Conservation (phyloP, 2,329 filamentous ascomycete genomes). For the Fusarium transvaalense region DNA sequence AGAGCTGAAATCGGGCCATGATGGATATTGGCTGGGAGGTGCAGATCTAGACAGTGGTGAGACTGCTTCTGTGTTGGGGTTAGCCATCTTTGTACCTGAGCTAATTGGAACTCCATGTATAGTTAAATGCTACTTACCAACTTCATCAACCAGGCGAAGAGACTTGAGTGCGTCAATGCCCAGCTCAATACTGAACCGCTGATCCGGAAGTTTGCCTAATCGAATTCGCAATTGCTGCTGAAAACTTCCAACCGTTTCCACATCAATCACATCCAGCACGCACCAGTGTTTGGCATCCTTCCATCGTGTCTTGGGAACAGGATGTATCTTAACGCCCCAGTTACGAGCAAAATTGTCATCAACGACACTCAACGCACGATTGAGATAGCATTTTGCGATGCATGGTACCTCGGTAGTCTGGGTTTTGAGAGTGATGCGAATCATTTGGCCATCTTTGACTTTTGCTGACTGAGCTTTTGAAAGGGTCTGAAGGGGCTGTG, state of each 20-base stretch:
- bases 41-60: conserved; percentile 24
- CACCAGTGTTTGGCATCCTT: conserved; percentile 28
- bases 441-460: conserved; percentile 37
- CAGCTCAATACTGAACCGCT: conserved; percentile 22
- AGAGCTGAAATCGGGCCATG: background rate
- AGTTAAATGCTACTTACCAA: conserved; percentile 23
- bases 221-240: conserved; percentile 18
- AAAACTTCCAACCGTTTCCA: conserved; percentile 36
- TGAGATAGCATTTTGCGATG: conserved; percentile 36
- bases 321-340: conserved; percentile 16
- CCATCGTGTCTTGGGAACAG: conserved; percentile 23
- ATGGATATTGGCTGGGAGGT: conserved; percentile 31
- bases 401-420: conserved; percentile 27
- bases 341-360: conserved; percentile 32
- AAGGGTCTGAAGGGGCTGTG: conserved; percentile 13
- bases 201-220: conserved; percentile 27
- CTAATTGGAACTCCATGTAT: background rate
- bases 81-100: conserved; percentile 3
- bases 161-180: conserved; percentile 26
- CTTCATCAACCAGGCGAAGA: conserved; percentile 27
- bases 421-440: conserved; percentile 33
- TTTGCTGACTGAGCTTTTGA: conserved; percentile 16
- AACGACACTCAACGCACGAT: conserved; percentile 14
- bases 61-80: conserved; percentile 4
- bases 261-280: conserved; percentile 31